These are phyloP conservation scores for Chytriomyces sp. DNA, from an alignment of 192 early-diverging fungal species.

Conservation along the genomic window DNA sequence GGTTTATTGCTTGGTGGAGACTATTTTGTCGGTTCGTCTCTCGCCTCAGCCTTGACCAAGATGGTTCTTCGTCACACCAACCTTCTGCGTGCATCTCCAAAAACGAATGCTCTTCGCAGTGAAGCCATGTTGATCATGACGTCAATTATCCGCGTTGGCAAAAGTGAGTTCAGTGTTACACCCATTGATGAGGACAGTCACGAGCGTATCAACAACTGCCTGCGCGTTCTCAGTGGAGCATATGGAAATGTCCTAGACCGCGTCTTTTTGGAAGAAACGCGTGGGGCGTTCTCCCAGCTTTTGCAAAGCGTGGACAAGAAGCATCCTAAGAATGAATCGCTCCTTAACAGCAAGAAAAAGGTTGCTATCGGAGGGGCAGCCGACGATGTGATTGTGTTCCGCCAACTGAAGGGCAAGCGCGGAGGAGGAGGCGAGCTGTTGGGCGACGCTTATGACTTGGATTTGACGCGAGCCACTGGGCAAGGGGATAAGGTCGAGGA, in stretches of 20 bases:
- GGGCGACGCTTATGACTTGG: conserved; percentile 85
- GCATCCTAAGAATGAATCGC: conserved; percentile 59
- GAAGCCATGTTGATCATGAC: conserved; percentile 99
- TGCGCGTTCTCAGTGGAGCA: conserved; percentile 55
- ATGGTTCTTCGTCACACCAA: conserved; percentile 77
- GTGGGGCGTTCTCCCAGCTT: conserved; percentile 69
- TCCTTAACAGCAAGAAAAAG: conserved; percentile 63
- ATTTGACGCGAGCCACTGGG: conserved; percentile 87
- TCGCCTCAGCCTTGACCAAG: conserved; percentile 90
- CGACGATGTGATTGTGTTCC: conserved; percentile 88
- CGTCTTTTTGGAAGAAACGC: conserved; percentile 68
- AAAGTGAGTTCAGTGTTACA: conserved; percentile 80
- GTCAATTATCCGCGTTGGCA: conserved; percentile 89
- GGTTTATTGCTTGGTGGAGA: conserved; percentile 89
- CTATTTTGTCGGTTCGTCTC: conserved; percentile 88
- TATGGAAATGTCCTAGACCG: conserved; percentile 54
- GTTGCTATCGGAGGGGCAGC: conserved; percentile 69
- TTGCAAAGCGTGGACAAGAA: conserved; percentile 71
- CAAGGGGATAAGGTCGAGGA: conserved; percentile 69
- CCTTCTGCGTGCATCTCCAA: conserved; percentile 23
- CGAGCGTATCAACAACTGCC: conserved; percentile 86
- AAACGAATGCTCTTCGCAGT: conserved; percentile 84
- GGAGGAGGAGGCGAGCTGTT: conserved; percentile 56
- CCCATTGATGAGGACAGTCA: conserved; percentile 97
- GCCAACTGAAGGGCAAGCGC: conserved; percentile 81